Base-by-base conservation (phyloP, 495 filamentous ascomycete species). In the Penicillium tannophilum region DNA sequence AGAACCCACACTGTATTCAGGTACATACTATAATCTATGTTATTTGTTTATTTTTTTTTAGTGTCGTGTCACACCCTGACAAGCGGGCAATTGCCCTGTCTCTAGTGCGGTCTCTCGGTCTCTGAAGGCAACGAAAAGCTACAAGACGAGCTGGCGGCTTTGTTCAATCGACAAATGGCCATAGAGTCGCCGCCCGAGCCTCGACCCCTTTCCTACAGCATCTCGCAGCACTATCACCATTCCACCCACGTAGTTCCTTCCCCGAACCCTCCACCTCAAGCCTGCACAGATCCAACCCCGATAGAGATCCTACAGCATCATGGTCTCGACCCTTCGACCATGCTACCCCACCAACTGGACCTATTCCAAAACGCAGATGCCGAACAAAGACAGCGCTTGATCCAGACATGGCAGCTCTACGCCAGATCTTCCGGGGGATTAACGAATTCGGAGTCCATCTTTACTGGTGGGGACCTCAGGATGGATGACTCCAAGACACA, bases 151-250 rank as follows among this genome's bases (percentile, higher is more conserved):
- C 85, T 92, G 19, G 76, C 82, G 12, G 71, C 78, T n/a, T 78
- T 91, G 52, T 88, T 92, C 64, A 76, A 83, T 44, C 84, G 81
- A 36, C 85, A 89, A 60, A 75, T 91, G 63, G 83, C 55, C 36
- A 69, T 79, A 64, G 61, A 61, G 20, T 49, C 57, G 35, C 33
- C 31, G 20, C 66, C 69, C 14, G 24, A 56, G 69, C 63, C 49
- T 66, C 63, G 39, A 67, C 61, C 35, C 12, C 82, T 84, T 56
- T 76, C 78, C 52, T 91, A 90, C 73, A 87, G 84, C 54, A 82
- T 90, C 60, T 81, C 87, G 12, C 87, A 88, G 61, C 89, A 92
- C 70, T 91, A 91, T 68, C 84, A 88, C 62, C 90, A 92, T 67
- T 89, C 88, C 2, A 71, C 84, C 28, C 88, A 90, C 60, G 57